Conservation (phyloP, 495 filamentous ascomycete species). For the Staphylotrichum longicolle region DNA sequence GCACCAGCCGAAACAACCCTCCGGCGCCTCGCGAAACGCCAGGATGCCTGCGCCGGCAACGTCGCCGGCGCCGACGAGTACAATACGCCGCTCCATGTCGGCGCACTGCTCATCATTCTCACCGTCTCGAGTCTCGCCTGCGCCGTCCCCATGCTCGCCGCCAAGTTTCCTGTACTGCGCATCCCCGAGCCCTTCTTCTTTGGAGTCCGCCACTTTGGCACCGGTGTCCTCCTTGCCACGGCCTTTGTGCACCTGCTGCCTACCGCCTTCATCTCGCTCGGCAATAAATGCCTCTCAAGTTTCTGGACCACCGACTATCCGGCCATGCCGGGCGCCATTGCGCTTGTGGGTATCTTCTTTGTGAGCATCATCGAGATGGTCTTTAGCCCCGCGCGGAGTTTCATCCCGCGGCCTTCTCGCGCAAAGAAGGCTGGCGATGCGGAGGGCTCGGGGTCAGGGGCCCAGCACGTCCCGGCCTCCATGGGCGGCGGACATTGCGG, state of each 20-base stretch:
- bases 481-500: slow-evolving; percentile 19
- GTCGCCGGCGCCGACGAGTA: slow-evolving; percentile 46
- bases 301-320: slow-evolving; percentile 73
- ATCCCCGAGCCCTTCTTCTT: slow-evolving; percentile 58
- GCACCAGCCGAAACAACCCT: slow-evolving; percentile 9
- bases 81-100: slow-evolving; percentile 67
- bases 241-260: slow-evolving; percentile 83
- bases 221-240: slow-evolving; percentile 81
- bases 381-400: slow-evolving; percentile 53
- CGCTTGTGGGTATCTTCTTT: slow-evolving; percentile 70
- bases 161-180: slow-evolving; percentile 45
- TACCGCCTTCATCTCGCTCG: slow-evolving; percentile 76
- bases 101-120: slow-evolving; percentile 71
- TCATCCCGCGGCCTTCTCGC: slow-evolving; percentile 15
- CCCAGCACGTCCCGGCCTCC: not conserved
- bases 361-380: slow-evolving; percentile 75
- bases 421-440: not conserved
- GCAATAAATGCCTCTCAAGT: slow-evolving; percentile 70
- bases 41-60: slow-evolving; percentile 23
- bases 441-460: not conserved
- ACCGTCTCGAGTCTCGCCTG: slow-evolving; percentile 63
- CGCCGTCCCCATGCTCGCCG: slow-evolving; percentile 54
- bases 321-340: slow-evolving; percentile 74
- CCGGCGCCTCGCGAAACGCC: slow-evolving; percentile 18
- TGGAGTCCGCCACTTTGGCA: slow-evolving; percentile 76